phyloP scores from a whole-genome alignment of 306 rosid species.

The Acmispon strigosus region DNA sequence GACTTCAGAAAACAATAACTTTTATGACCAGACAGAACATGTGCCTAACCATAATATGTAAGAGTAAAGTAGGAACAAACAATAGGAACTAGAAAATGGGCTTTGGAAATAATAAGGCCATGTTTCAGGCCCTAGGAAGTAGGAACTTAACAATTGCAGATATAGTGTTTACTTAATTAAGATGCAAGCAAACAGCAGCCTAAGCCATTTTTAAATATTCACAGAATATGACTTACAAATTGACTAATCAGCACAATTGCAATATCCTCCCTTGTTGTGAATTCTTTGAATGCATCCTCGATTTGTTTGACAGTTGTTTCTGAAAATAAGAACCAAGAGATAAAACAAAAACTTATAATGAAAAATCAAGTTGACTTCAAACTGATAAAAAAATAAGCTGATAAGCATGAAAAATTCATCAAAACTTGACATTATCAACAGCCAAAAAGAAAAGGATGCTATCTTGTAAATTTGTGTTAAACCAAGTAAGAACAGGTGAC shows the following conservation, averaged over 20 bases:
- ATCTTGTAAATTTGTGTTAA: not conserved
- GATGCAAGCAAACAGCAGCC: not conserved
- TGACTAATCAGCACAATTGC: slow-evolving; percentile 91
- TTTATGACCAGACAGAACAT: not conserved
- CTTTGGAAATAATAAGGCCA: not conserved
- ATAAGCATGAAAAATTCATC: not conserved
- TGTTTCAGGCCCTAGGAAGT: slow-evolving; percentile 3
- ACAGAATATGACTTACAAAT: slow-evolving; percentile 60
- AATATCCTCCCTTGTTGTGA: slow-evolving; percentile 71
- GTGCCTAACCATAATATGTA: not conserved
- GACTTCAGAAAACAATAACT: not conserved
- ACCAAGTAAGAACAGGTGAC: not conserved
- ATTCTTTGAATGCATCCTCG: slow-evolving; percentile 96
- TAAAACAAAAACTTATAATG: not conserved
- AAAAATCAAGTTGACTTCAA: slow-evolving; percentile 24
- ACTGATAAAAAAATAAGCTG: not conserved
- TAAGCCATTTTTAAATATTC: not conserved
- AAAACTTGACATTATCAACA: not conserved
- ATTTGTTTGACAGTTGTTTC: slow-evolving; percentile 89
- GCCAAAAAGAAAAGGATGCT: not conserved
- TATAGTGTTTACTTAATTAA: slow-evolving; percentile 2
- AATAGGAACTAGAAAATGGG: not conserved
- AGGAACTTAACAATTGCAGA: slow-evolving; percentile 3
- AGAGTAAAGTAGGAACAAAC: not conserved
- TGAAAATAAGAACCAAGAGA: slow-evolving; percentile 22